Conservation (phyloP, 306 rosid species). For the Hylodesmum podocarpum region DNA sequence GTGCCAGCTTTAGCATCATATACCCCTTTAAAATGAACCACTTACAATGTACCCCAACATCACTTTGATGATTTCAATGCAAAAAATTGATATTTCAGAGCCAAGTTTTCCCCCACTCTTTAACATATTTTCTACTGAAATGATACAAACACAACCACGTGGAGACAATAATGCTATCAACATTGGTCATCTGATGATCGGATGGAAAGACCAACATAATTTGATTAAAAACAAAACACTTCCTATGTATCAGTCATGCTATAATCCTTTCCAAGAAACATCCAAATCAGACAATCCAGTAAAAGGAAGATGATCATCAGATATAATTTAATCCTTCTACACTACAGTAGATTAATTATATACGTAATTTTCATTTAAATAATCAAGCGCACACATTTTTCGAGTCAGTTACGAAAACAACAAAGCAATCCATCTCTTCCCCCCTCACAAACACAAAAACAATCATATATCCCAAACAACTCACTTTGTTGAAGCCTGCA, state of each 20-base stretch:
- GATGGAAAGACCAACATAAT: neutral
- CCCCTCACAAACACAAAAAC: neutral
- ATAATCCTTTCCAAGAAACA: neutral
- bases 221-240: neutral
- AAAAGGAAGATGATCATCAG: neutral
- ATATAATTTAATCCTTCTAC: neutral
- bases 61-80: constrained; percentile 1
- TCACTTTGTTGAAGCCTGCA: constrained; percentile 79
- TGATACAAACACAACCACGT: neutral
- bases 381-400: neutral
- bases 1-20: constrained; percentile 3
- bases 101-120: neutral
- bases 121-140: neutral
- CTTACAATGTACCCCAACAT: neutral
- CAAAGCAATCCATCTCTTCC: neutral
- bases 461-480: constrained; percentile 36
- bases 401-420: constrained; percentile 1
- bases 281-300: constrained; percentile 11
- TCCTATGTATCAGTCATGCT: neutral
- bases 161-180: constrained; percentile 3
- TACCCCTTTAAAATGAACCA: neutral
- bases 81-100: neutral
- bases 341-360: neutral
- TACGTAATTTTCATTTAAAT: neutral
- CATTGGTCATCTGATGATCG: neutral